phyloP scores from a whole-genome alignment of 768 basidiomycete genomes.

The Psilocybe cubensis region DNA sequence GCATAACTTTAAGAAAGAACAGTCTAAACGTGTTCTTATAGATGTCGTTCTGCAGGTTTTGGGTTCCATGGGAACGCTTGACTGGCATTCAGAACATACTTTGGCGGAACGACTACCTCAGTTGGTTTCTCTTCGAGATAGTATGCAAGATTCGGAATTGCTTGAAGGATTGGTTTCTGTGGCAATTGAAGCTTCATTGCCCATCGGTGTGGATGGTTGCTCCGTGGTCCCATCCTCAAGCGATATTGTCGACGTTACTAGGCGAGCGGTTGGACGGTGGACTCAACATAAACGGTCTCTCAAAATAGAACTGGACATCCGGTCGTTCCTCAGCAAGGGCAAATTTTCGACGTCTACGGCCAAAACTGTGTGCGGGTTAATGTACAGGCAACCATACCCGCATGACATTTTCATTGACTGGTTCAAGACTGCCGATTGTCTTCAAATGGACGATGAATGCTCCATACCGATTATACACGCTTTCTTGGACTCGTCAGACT shows the following conservation, averaged over 20 bases:
- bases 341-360: constrained; percentile 48
- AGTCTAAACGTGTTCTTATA: constrained; percentile 25
- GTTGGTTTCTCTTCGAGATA: constrained; percentile 39
- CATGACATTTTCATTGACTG: constrained; percentile 37
- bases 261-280: constrained; percentile 37
- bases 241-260: constrained; percentile 23
- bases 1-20: constrained; percentile 7
- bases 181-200: constrained; percentile 42
- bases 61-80: constrained; percentile 18
- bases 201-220: constrained; percentile 37
- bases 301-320: constrained; percentile 27
- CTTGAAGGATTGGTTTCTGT: constrained; percentile 54
- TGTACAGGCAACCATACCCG: constrained; percentile 42
- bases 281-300: constrained; percentile 21
- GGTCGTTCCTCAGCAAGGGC: constrained; percentile 42
- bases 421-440: constrained; percentile 37
- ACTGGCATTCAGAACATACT: constrained; percentile 27
- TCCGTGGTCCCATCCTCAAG: constrained; percentile 10
- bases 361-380: constrained; percentile 42
- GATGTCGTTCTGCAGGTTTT: constrained; percentile 42
- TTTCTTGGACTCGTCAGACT: constrained; percentile 42
- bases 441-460: constrained; percentile 25
- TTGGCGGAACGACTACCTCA: constrained; percentile 35
- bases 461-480: constrained; percentile 46
- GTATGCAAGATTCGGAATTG: constrained; percentile 35